A percentile compares a stretch with the other conserved stretches of the same genome.
These are phyloP conservation scores for Talaromyces stipitatus DNA, from an alignment of 495 filamentous ascomycete species.

Conservation along the genomic window DNA sequence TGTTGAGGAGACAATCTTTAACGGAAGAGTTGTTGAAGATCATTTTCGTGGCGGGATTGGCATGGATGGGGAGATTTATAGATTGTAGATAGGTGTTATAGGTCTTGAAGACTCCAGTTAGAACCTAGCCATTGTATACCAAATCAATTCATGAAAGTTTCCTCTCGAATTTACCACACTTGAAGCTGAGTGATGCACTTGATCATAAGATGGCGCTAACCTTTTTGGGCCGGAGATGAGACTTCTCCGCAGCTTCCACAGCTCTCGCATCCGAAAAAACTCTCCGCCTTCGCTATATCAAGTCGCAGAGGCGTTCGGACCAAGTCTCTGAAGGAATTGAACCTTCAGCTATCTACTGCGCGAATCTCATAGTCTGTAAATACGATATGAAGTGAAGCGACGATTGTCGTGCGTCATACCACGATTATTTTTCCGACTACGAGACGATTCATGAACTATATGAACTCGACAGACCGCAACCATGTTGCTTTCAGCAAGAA, in stretches of 20 bases:
- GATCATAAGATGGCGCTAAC: not conserved
- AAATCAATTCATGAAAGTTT: no score
- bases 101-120: not conserved
- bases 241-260: constrained; percentile 4
- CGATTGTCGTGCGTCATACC: not conserved
- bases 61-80: constrained; percentile 27
- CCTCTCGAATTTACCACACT: no score
- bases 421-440: not conserved
- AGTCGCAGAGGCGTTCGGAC: not conserved
- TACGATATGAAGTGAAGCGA: not conserved
- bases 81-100: constrained; percentile 22
- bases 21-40: constrained; percentile 66
- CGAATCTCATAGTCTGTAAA: not conserved
- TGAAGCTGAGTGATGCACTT: no score
- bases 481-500: not conserved
- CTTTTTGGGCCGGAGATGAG: constrained; percentile 7
- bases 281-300: not conserved
- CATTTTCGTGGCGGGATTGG: constrained; percentile 52
- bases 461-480: not conserved
- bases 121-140: no score
- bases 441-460: not conserved
- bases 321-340: no score
- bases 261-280: not conserved
- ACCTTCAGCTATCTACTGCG: not conserved
- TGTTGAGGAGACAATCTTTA: constrained; percentile 67